Evolutionary conservation across 192 early-diverging fungal species (phyloP).

Genomic region (Podila clonocystis): DNA sequence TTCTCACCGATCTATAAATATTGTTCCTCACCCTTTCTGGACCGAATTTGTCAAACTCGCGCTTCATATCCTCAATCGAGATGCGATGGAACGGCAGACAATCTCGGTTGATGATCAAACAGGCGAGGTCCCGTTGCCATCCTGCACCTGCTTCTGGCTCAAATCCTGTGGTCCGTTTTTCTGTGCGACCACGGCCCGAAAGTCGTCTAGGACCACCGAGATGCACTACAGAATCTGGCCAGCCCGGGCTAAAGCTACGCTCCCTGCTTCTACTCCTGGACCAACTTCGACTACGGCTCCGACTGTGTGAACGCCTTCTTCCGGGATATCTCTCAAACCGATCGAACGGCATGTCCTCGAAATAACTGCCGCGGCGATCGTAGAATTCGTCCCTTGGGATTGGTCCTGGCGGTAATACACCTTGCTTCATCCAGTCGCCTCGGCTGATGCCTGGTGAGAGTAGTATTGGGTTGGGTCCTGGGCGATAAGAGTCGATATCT

Average conservation of each 20-base stretch:
- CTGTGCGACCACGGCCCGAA: conserved; percentile 11
- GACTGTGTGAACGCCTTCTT: conserved; percentile 28
- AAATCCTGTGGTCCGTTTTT: conserved; percentile 9
- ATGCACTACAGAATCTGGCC: conserved; percentile 25
- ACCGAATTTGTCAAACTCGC: conserved; percentile 59
- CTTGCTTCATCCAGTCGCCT: conserved; percentile 36
- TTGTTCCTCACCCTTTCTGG: conserved; percentile 49
- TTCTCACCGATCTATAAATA: too few species aligned
- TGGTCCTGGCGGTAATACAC: conserved; percentile 1
- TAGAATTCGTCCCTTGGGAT: conserved; percentile 44
- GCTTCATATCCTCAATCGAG: conserved; percentile 56
- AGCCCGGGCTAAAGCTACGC: conserved; percentile 29
- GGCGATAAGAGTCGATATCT: conserved; percentile 31
- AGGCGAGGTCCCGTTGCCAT: conserved; percentile 49
- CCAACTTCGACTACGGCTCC: conserved; percentile 47
- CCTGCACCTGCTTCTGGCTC: conserved; percentile 16
- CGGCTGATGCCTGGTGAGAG: conserved; percentile 36
- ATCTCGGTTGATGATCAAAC: conserved; percentile 58
- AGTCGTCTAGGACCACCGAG: background rate
- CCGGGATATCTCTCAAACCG: conserved; percentile 35
- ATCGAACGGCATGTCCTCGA: conserved; percentile 43
- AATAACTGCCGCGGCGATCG: conserved; percentile 39
- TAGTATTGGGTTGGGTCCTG: conserved; percentile 16
- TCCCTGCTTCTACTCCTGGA: conserved; percentile 47
- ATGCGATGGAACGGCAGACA: conserved; percentile 58